A percentile compares a stretch with the other conserved stretches of the same genome.
Conservation (phyloP, 345 rosid species). For the sweet orange (Citrus sinensis) region DNA sequence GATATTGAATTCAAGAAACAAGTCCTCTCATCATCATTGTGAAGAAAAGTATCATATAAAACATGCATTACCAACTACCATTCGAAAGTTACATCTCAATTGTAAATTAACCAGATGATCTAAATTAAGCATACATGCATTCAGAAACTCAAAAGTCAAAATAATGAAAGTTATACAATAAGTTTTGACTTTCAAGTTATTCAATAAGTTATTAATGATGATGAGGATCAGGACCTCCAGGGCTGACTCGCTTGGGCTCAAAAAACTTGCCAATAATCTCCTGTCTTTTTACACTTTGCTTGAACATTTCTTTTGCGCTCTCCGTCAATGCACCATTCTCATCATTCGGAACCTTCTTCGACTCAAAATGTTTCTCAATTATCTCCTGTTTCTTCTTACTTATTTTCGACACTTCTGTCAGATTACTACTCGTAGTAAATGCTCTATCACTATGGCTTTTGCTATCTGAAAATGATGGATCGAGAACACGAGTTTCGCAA, state of each 20-base stretch:
- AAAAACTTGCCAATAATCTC: constrained; percentile 27
- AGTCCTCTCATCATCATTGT: not conserved
- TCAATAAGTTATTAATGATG: constrained; percentile 37
- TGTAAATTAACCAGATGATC: not conserved
- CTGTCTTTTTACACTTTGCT: constrained; percentile 38
- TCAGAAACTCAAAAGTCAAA: not conserved
- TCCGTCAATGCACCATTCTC: constrained; percentile 32
- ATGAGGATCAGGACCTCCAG: constrained; percentile 73
- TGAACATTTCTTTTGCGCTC: constrained; percentile 40
- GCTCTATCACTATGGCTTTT: not conserved
- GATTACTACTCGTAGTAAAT: not conserved
- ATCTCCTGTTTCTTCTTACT: constrained; percentile 10
- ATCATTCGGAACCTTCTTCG: not conserved
- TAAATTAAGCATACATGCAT: not conserved
- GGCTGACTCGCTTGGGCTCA: constrained; percentile 44
- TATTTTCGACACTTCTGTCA: not conserved
- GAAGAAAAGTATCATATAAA: not conserved
- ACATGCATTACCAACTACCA: not conserved
- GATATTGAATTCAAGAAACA: not conserved
- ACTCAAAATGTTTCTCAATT: constrained; percentile 12
- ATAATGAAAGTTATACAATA: no score
- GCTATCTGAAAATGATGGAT: not conserved
- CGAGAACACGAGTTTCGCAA: not conserved
- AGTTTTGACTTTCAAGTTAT: no score
- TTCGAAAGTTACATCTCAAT: not conserved